phyloP scores from a whole-genome alignment of 805 yeast species.

The Starmerella etchellsii region DNA sequence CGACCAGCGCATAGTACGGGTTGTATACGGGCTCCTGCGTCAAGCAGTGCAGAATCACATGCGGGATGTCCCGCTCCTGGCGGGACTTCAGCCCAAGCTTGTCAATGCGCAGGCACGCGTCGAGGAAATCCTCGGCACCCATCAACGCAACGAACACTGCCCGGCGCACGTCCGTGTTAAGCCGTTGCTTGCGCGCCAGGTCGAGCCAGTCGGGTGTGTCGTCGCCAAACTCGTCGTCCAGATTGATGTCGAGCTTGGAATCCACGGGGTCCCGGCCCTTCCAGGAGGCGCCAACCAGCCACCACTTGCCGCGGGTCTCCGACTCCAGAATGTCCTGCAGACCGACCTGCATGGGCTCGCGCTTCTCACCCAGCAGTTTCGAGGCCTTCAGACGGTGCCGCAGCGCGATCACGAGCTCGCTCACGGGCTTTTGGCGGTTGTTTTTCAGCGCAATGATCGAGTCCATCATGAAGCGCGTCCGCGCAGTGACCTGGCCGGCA shows the following conservation, averaged over 20 bases:
- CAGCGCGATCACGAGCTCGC: constrained; percentile 42
- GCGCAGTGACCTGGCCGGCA: constrained; percentile 35
- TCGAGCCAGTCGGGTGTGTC: constrained; percentile 67
- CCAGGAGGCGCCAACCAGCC: constrained; percentile 99
- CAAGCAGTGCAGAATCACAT: constrained; percentile 74
- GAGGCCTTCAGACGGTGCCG: constrained; percentile 50
- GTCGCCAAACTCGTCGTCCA: constrained; percentile 41
- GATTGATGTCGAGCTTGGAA: constrained; percentile 40
- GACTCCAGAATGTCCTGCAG: constrained; percentile 68
- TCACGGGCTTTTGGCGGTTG: constrained; percentile 55
- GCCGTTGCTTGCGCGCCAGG: constrained; percentile 71
- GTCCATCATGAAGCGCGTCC: constrained; percentile 74
- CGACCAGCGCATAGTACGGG: constrained; percentile 78
- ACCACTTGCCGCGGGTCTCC: constrained; percentile 88
- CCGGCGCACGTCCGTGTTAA: constrained; percentile 91
- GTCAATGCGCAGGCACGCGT: constrained; percentile 71
- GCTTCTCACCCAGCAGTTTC: constrained; percentile 24
- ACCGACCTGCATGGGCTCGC: constrained; percentile 73
- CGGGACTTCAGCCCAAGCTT: constrained; percentile 63
- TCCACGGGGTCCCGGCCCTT: constrained; percentile 40
- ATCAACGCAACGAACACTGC: constrained; percentile 88
- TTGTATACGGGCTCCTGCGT: constrained; percentile 71
- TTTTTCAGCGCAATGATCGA: constrained; percentile 75
- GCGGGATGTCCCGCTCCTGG: constrained; percentile 79
- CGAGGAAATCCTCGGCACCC: constrained; percentile 88